Base-by-base conservation (phyloP, 305 asterid species). In the Ruellia speciosa region DNA sequence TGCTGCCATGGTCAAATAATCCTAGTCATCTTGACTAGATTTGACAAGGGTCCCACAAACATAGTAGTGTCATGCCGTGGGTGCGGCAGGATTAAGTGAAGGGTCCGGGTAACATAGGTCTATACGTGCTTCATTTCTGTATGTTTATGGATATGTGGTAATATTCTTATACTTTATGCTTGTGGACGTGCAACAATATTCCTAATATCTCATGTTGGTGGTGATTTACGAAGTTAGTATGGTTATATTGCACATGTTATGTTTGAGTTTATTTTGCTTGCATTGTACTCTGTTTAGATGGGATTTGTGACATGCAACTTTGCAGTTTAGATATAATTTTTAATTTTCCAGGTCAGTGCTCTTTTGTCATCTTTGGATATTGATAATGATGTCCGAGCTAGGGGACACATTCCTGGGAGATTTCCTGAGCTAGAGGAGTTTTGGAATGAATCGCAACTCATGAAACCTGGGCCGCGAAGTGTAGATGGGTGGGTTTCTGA, bases 401-500 rank as follows among this genome's bases (percentile, higher is more conserved):
- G 86, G 67, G 92, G 94, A 55, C 87, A 83, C 24, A 62, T 76
- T 67, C 88, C 85, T 48, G 96, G 96, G 49, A 80, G 87, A 74
- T 78, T 18, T 63, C 86, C 83, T 14, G 96, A 87, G 81, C 72
- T 93, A 68, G 97, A 93, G 73, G 90, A 86, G 74, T 84, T 75
- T 59, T 93, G 99, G 99, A 85, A 77, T 53, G 99, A 93, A 71
- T 86, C 96, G 13, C 97, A 86, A 75, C 68, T 68, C 73, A 77
- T 83, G 96, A 78, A 71, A 73, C 81, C 85, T 65, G 69, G 68
- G 59, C 80, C 83, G 59, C 77, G 49, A 67, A 79, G 80, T 18
- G 64, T 87, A 56, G 93, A 93, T 79, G 94, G 88, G 50, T 93
- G 99, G 99, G 86, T 73, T 58, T 28, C 81, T 65, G 97, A 93